Evolutionary conservation across 2,329 filamentous ascomycete genomes (phyloP), one percentile per base, ranked within the genome.

Genomic region (Monilinia laxa): DNA sequence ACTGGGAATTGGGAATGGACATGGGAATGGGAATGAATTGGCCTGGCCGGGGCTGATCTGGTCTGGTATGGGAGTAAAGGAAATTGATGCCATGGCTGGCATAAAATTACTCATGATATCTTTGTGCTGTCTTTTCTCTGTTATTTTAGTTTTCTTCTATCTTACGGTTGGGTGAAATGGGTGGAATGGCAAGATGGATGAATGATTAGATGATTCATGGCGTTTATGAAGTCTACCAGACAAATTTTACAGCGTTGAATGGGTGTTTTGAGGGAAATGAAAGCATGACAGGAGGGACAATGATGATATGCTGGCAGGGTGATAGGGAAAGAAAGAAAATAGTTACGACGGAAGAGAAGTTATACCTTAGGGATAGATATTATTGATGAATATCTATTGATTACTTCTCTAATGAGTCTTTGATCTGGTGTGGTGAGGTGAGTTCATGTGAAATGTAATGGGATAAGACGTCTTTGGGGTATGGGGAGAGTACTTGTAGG

Each of bases 141-240:
- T 62, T 47, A 25, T 62, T 62, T 12, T 62, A 51, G 45, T 23
- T 62, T 62, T 49, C n/a, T 38, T 60, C 51, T 51, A 51, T 62
- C 31, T 62, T 51, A 64, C 35, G 62, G 35, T 16, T 49, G 56
- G 56, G 28, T 20, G 60, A 18, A 35, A 45, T 45, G 28, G 59
- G 42, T 40, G 25, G 52, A 38, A 55, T 55, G 62, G 23, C 45
- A n/a, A 31, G 23, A 64, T 35, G 52, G 14, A 64, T 64, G 53
- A 45, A 58, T 64, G 62, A 64, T 47, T 64, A 55, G 52, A 56
- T 64, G 52, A 64, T 57, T 28, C 20, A 28, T 51, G 58, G 58
- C 58, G 58, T 62, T 62, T 62, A 25, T 62, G 58, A 40, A 62
- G 58, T 62, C 31, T 51, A 51, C 20, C 58, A 16, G 20, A 62